Percentiles rank a stretch among this genome's conserved stretches.
phyloP scores from a whole-genome alignment of 441 rosid genomes.

The Populus hybrid region DNA sequence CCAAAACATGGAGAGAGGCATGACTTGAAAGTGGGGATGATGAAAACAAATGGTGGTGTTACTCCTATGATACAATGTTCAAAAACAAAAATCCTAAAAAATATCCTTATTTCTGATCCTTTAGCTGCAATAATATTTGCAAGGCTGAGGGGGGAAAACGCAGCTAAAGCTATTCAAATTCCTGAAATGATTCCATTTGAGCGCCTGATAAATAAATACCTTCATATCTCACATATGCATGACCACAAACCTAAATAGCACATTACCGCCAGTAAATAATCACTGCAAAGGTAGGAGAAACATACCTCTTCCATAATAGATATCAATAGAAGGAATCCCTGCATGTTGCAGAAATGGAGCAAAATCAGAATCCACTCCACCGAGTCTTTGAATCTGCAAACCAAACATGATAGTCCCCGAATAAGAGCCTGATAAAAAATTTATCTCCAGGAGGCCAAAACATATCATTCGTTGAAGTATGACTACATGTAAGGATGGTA shows the following conservation, averaged over 20 bases:
- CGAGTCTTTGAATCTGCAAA: constrained; percentile 76
- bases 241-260: too few species aligned
- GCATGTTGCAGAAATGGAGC: constrained; percentile 91
- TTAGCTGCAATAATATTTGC: neutral
- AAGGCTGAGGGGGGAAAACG: neutral
- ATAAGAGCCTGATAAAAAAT: neutral
- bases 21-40: neutral
- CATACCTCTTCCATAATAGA: constrained; percentile 85
- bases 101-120: neutral
- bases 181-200: neutral
- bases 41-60: neutral
- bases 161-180: neutral
- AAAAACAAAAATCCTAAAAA: neutral
- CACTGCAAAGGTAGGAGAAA: neutral
- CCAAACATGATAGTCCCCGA: constrained; percentile 13
- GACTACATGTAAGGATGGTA: neutral
- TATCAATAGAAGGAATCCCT: constrained; percentile 81
- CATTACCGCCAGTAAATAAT: neutral
- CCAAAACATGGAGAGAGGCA: neutral
- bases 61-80: neutral
- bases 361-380: constrained; percentile 87
- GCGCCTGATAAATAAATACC: too few species aligned
- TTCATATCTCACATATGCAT: too few species aligned
- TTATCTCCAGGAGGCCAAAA: neutral
- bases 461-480: neutral